Evolutionary conservation across 2,329 filamentous ascomycete genomes (phyloP), one percentile per base, ranked within the genome.

Genomic region (Elsinoe necatrix): DNA sequence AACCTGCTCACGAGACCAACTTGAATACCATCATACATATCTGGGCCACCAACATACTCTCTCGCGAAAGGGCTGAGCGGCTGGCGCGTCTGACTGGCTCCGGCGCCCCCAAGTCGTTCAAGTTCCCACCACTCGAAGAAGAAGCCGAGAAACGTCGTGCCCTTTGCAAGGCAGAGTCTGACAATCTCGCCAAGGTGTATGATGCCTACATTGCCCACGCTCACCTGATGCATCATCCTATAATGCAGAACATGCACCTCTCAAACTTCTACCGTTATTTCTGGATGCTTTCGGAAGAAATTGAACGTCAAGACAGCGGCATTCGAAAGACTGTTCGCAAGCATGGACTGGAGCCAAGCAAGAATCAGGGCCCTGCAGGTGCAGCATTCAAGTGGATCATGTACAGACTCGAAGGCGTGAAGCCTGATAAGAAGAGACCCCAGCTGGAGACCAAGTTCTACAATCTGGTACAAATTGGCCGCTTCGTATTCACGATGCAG

Each of bases 201-300:
- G 48, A 52, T 18, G 48, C 48, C 14, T 52, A 52, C 34, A 35
- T 29, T 14, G 29, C 29, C 5, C 31, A 52, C 29, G 31, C 8
- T 14, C 48, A 52, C 29, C 20, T 52, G 8, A 52, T 52, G 48
- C 48, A 52, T 23, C 48, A 52, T 23, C 48, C 48, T 14, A 52
- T 52, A 18, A 23, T 52, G 48, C 48, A 39, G 16, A 52, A 52
- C 31, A 52, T 52, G 48, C 31, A 52, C 12, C 48, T 52, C 18
- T 52, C 48, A 27, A 52, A 52, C 31, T 52, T 52, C 34, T 52
- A 52, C 14, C 48, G 48, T 16, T 52, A 39, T n/a, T 52, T 52
- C 48, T 52, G 48, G 48, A 52, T 52, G 48, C 48, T 52, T 18
- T 52, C 48, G 1, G 48, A 52, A 18, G 48, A 52, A 11, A 52